Evolutionary conservation across 345 rosid genomes (phyloP).

Genomic region (Rubroshorea leprosula): DNA sequence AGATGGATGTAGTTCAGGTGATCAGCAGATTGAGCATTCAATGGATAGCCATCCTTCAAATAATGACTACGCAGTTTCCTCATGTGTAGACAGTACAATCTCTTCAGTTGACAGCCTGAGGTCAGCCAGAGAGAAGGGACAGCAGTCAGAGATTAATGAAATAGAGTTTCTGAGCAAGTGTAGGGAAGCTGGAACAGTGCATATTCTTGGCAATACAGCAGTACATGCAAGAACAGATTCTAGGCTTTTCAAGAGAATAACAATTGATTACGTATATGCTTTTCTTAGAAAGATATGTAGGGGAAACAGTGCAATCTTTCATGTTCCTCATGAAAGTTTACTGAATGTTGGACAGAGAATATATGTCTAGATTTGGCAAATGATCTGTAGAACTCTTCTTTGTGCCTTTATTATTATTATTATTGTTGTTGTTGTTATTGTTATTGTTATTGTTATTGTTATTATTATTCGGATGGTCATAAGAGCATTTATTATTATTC

Average conservation of each 20-base stretch:
- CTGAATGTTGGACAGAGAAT: conserved; percentile 69
- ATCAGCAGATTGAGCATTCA: conserved; percentile 35
- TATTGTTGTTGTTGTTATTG: too few relatives aligned
- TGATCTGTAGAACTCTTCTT: too few relatives aligned
- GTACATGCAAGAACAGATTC: conserved; percentile 60
- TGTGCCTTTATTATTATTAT: too few relatives aligned
- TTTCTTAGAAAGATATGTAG: conserved; percentile 76
- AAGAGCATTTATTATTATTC: too few relatives aligned
- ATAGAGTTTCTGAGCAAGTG: conserved; percentile 47
- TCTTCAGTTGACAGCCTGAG: conserved; percentile 45
- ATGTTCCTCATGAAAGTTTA: conserved; percentile 72
- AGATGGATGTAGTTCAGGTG: conserved; percentile 47
- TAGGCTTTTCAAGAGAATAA: conserved; percentile 49
- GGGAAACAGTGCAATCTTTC: conserved; percentile 62
- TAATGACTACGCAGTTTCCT: conserved; percentile 23
- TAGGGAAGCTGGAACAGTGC: conserved; percentile 67
- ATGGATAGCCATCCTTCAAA: conserved; percentile 23
- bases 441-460: too few relatives aligned
- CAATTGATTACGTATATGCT: conserved; percentile 57
- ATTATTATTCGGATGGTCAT: too few relatives aligned
- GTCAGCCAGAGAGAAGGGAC: too few relatives aligned
- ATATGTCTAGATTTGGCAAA: conserved; percentile 58
- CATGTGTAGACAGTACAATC: conserved; percentile 26
- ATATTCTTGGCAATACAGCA: conserved; percentile 63
- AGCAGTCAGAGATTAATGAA: conserved; percentile 48